Base-by-base conservation (phyloP, 2,329 filamentous ascomycete genomes). In the Talaromyces funiculosus region DNA sequence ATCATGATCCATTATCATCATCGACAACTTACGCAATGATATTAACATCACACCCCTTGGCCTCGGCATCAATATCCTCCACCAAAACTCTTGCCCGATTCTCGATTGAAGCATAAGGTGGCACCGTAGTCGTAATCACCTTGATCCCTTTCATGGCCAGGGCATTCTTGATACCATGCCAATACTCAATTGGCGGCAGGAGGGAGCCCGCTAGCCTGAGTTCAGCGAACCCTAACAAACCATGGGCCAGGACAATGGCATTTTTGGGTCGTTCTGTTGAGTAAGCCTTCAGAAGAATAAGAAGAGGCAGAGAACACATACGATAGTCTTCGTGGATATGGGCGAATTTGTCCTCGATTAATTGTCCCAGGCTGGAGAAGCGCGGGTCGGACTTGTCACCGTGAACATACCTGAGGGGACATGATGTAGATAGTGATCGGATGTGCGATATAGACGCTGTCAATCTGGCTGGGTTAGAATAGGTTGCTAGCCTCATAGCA, bases 161-260 rank as follows among this genome's bases (percentile, higher is more conserved):
- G 7, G 83, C 84, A 65, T 86, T 82, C 29, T 77, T 81, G 37
- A 87, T 86, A 1, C 85, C 85, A 47, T 84, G 80, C 85, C 85
- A 87, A 68, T 87, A 87, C 58, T 85, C 80, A 22, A 87, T 77
- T 0, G 83, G 82, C 0, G 84, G 85, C 5, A 86, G 70, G 38
- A 76, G 74, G 12, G 72, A 71, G 0, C 84, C 84, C 2, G 78
- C 82, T 4, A 85, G 73, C 16, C 78, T 82, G 9, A 87, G 70
- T 68, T 87, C 84, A 65, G 86, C 83, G 69, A 87, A 87, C n/a
- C 85, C 85, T 20, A 87, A 73, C 10, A 87, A 77, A n/a, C 85
- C 85, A 72, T 87, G 85, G 4, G 85, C 85, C 9, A 87, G 81
- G 53, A 87, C 80, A 57, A 87, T 81, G 2, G 84, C 82, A 66